These are phyloP conservation scores for Amaranthus cruentus DNA, from an alignment of 148 eudicot species.

Conservation along the genomic window DNA sequence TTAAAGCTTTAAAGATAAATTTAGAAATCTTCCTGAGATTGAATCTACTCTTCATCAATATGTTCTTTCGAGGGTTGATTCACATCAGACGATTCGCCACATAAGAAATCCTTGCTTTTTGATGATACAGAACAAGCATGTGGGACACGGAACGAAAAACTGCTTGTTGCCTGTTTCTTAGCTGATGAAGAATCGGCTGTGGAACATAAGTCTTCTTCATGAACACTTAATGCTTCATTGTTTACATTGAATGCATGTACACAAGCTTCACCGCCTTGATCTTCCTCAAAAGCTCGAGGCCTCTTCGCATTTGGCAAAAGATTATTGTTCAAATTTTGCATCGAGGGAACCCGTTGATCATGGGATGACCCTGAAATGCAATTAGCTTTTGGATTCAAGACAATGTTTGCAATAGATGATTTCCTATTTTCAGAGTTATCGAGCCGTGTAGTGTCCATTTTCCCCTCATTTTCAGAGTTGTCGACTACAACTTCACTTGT, in stretches of 20 bases:
- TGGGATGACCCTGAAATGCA: slow-evolving; percentile 55
- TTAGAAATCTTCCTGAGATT: slow-evolving; percentile 25
- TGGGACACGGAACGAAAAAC: slow-evolving; percentile 60
- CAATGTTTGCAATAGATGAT: slow-evolving; percentile 35
- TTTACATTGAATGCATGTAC: slow-evolving; percentile 21
- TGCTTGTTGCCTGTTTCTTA: slow-evolving; percentile 52
- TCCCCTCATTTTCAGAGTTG: slow-evolving; percentile 34
- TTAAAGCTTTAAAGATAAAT: neutral
- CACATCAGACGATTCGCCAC: slow-evolving; percentile 38
- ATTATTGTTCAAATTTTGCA: slow-evolving; percentile 36
- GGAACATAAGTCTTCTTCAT: slow-evolving; percentile 75
- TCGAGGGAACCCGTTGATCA: slow-evolving; percentile 83
- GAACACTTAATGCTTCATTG: slow-evolving; percentile 29
- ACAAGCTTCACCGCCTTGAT: slow-evolving; percentile 26
- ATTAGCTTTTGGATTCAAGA: slow-evolving; percentile 35
- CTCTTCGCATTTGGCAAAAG: slow-evolving; percentile 45
- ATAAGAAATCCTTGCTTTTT: slow-evolving; percentile 20
- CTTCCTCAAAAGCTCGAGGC: slow-evolving; percentile 34
- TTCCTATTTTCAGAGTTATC: slow-evolving; percentile 41
- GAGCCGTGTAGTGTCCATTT: slow-evolving; percentile 8
- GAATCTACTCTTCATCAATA: slow-evolving; percentile 29
- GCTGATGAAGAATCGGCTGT: slow-evolving; percentile 75
- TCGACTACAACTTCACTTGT: slow-evolving; percentile 70
- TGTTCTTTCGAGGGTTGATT: slow-evolving; percentile 38
- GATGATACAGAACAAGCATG: slow-evolving; percentile 35